phyloP scores from a whole-genome alignment of 2,329 filamentous ascomycete species.

The Apiospora marii region DNA sequence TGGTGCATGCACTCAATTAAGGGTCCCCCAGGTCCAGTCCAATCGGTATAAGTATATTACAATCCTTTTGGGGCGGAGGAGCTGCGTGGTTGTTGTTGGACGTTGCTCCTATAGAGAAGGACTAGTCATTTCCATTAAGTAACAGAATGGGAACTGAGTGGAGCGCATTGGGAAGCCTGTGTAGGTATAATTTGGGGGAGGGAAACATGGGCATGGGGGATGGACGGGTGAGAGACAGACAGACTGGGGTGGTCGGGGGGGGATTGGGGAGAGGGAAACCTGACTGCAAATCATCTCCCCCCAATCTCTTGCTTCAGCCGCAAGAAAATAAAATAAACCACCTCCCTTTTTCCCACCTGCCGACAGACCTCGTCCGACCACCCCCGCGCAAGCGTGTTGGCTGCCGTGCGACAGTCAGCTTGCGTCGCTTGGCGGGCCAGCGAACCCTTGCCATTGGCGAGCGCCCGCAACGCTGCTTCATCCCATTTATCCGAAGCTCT shows the following conservation, averaged over 20 bases:
- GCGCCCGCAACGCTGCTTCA: neutral
- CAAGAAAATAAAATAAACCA: conserved; percentile 14
- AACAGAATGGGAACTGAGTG: neutral
- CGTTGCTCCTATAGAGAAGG: neutral
- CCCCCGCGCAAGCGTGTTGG: neutral
- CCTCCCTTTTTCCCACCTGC: neutral
- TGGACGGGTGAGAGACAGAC: neutral
- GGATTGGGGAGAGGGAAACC: no score
- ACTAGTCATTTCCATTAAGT: conserved; percentile 24
- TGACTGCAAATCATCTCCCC: neutral
- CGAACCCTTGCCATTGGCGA: neutral
- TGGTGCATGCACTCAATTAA: neutral
- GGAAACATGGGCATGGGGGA: conserved; percentile 16
- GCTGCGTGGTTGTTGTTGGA: neutral
- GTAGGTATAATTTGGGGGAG: neutral
- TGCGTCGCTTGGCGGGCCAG: neutral
- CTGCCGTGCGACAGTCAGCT: conserved; percentile 7
- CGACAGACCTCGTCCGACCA: neutral
- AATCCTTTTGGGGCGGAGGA: neutral
- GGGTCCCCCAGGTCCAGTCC: neutral
- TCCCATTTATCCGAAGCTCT: conserved; percentile 8
- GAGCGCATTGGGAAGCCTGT: neutral
- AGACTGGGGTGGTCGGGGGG: no score
- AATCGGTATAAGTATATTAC: neutral
- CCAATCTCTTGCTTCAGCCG: conserved; percentile 12